Percentiles rank a stretch among this genome's conserved stretches.
phyloP scores from a whole-genome alignment of 2,329 filamentous ascomycete species.

The Aspergillus awamori region DNA sequence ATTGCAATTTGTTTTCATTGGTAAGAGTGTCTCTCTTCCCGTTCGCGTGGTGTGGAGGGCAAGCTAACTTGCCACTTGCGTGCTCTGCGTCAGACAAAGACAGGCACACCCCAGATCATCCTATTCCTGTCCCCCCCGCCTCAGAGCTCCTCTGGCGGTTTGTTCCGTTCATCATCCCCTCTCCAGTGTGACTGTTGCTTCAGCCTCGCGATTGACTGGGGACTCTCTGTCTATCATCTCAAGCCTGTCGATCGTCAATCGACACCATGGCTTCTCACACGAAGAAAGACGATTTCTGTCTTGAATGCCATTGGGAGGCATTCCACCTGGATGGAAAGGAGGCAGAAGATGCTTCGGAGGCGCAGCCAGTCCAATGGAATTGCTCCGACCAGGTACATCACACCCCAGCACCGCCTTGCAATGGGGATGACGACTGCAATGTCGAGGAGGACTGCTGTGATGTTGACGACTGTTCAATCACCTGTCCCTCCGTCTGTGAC shows the following conservation, averaged over 20 bases:
- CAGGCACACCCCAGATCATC: background rate
- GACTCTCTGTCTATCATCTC: background rate
- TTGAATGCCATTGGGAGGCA: constrained; percentile 47
- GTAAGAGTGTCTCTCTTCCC: constrained; percentile 3
- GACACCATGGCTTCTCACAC: constrained; percentile 37
- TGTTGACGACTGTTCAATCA: constrained; percentile 40
- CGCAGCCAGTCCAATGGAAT: constrained; percentile 31
- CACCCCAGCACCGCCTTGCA: constrained; percentile 28
- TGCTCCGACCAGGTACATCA: constrained; percentile 35
- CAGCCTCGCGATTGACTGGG: background rate
- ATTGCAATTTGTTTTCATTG: background rate
- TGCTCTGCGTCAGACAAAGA: background rate
- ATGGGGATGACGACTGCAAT: constrained; percentile 37
- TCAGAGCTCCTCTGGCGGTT: background rate
- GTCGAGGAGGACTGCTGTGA: constrained; percentile 44
- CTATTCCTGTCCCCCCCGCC: background rate
- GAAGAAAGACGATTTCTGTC: constrained; percentile 40
- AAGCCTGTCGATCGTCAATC: background rate
- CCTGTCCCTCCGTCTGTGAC: constrained; percentile 45
- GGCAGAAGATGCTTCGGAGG: constrained; percentile 26
- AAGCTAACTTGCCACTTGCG: constrained; percentile 5
- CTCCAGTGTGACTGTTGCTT: background rate
- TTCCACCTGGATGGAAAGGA: constrained; percentile 40
- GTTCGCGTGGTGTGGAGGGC: constrained; percentile 9
- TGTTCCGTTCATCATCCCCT: background rate